These are phyloP conservation scores for Gracilaria domingensis DNA, from an alignment of 23 red algal species.

Conservation along the genomic window DNA sequence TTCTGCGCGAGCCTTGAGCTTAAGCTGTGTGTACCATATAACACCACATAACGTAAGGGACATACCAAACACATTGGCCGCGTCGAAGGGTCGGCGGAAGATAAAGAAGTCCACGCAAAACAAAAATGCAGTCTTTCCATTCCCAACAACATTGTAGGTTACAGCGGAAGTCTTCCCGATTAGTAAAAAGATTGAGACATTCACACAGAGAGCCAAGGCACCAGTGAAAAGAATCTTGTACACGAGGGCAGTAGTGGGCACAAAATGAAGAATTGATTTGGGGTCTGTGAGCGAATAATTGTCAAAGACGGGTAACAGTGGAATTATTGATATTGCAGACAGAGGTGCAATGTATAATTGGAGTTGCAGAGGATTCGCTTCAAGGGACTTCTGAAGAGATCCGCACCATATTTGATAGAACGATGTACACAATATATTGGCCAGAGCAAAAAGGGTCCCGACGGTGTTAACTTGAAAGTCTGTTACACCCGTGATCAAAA, in stretches of 20 bases:
- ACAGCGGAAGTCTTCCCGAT: constrained; percentile 94
- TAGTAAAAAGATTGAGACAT: constrained; percentile 92
- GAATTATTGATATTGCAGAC: constrained; percentile 87
- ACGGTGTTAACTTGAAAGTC: constrained; percentile 85
- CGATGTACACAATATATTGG: constrained; percentile 82
- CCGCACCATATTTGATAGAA: constrained; percentile 98
- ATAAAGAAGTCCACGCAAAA: constrained; percentile 89
- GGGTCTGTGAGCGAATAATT: constrained; percentile 67
- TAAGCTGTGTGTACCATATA: constrained; percentile 84
- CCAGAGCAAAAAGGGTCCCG: constrained; percentile 80
- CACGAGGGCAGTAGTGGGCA: constrained; percentile 31
- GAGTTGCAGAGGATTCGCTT: constrained; percentile 91
- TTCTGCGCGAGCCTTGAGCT: constrained; percentile 79
- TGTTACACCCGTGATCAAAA: constrained; percentile 73
- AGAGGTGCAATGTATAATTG: constrained; percentile 96
- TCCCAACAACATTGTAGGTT: constrained; percentile 97
- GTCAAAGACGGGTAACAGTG: constrained; percentile 90
- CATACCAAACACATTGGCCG: constrained; percentile 80
- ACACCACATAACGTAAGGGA: constrained; percentile 83
- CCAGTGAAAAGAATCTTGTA: constrained; percentile 75
- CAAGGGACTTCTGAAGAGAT: constrained; percentile 86
- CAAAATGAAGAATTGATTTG: constrained; percentile 75
- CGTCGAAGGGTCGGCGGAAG: constrained; percentile 83
- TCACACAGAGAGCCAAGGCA: constrained; percentile 88
- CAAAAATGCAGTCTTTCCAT: constrained; percentile 92